Conservation (phyloP, 805 yeast genomes). For the Danielia reshetovae region DNA sequence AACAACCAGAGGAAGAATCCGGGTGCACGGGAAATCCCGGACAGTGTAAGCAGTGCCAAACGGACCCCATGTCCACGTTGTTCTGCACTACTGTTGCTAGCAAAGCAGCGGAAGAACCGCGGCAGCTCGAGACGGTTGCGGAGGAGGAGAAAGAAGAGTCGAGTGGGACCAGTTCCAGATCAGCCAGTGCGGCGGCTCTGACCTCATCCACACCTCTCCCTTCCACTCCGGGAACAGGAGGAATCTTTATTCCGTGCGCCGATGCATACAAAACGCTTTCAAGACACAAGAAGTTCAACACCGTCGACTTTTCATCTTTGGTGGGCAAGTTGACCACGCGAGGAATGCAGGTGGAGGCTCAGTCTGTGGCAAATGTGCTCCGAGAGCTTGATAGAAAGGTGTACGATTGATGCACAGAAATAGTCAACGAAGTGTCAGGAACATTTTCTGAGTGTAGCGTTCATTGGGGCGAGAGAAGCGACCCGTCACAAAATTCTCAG, state of each 20-base stretch:
- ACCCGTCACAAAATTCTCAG: too few relatives aligned
- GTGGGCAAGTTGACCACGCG: slow-evolving; percentile 73
- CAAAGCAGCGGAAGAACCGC: slow-evolving; percentile 20
- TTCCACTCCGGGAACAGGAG: slow-evolving; percentile 20
- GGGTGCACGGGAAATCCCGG: slow-evolving; percentile 89
- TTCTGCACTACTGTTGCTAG: slow-evolving; percentile 85
- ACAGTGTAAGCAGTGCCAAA: slow-evolving; percentile 75
- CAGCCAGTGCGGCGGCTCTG: slow-evolving; percentile 10
- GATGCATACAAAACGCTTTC: slow-evolving; percentile 87
- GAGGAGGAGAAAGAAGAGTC: neutral
- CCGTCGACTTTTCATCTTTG: slow-evolving; percentile 68
- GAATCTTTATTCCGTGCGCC: slow-evolving; percentile 76
- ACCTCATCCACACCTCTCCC: slow-evolving; percentile 15
- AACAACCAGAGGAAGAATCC: slow-evolving; percentile 9
- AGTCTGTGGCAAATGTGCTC: slow-evolving; percentile 78
- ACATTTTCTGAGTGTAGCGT: too few relatives aligned
- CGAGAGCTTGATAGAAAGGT: slow-evolving; percentile 74
- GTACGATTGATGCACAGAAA: slow-evolving; percentile 42
- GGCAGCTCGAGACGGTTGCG: neutral
- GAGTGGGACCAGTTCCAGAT: slow-evolving; percentile 12
- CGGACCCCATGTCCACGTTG: slow-evolving; percentile 81
- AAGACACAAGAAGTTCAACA: slow-evolving; percentile 71
- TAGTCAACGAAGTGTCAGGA: too few relatives aligned
- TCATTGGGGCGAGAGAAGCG: too few relatives aligned
- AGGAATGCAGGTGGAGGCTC: slow-evolving; percentile 92